A percentile compares a stretch with the other conserved stretches of the same genome.
Evolutionary conservation across 768 basidiomycete genomes (phyloP).

Genomic region (Rhodotorula kratochvilovae): DNA sequence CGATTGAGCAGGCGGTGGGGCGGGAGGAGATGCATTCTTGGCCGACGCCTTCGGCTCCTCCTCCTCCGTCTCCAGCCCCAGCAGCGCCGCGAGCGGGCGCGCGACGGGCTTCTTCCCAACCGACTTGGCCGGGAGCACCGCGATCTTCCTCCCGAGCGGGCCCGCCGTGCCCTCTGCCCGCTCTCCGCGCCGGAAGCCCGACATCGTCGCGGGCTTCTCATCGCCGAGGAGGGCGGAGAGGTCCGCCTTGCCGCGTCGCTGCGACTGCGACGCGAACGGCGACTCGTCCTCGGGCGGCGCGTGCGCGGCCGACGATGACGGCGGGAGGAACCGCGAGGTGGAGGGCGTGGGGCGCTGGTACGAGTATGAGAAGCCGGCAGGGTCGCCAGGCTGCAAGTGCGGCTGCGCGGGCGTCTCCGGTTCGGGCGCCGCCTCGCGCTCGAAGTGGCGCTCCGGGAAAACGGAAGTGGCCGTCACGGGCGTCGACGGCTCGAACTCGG

Average conservation of each 20-base stretch:
- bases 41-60: slow-evolving; percentile 1
- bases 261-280: neutral
- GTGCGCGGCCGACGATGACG: neutral
- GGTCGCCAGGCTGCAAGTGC: neutral
- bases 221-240: slow-evolving; percentile 32
- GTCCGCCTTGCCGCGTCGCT: neutral
- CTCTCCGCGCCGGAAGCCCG: slow-evolving; percentile 17
- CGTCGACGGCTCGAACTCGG: neutral
- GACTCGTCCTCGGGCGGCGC: neutral
- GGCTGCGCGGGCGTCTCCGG: neutral
- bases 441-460: neutral
- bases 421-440: neutral
- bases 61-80: slow-evolving; percentile 34
- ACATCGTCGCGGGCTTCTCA: slow-evolving; percentile 21
- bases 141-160: slow-evolving; percentile 8
- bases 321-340: neutral
- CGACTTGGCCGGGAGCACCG: slow-evolving; percentile 16
- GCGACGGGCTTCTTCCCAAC: slow-evolving; percentile 29
- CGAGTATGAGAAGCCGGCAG: slow-evolving; percentile 14
- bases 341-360: slow-evolving; percentile 8
- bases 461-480: neutral
- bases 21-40: neutral
- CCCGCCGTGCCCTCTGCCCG: neutral
- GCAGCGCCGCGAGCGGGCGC: slow-evolving; percentile 30
- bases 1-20: too few relatives aligned